Conservation (phyloP, 345 rosid genomes). For the Firmiana major region DNA sequence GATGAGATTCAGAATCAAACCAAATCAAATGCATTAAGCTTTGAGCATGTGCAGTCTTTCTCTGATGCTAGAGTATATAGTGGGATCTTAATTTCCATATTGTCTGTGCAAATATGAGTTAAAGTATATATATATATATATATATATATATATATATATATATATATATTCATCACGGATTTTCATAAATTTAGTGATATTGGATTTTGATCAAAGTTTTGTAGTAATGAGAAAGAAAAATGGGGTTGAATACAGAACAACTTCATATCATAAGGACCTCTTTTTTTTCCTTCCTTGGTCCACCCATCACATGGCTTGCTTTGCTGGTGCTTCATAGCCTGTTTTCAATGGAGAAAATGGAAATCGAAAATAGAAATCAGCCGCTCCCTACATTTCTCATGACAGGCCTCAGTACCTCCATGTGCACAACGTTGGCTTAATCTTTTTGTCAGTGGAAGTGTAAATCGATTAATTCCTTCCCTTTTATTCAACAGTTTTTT, state of each 20-base stretch:
- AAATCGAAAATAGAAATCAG: not conserved
- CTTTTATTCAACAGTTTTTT: not conserved
- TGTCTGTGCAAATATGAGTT: too few relatives aligned
- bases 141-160: too few relatives aligned
- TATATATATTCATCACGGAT: too few relatives aligned
- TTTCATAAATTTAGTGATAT: too few relatives aligned
- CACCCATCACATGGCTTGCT: not conserved
- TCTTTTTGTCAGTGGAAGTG: too few relatives aligned
- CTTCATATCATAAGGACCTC: not conserved
- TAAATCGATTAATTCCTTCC: too few relatives aligned
- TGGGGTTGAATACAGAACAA: too few relatives aligned
- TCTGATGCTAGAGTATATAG: not conserved
- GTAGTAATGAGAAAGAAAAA: too few relatives aligned
- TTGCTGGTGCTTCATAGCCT: not conserved
- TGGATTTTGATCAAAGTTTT: too few relatives aligned
- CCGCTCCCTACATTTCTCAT: not conserved
- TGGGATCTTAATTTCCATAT: not conserved
- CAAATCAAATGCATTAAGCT: not conserved
- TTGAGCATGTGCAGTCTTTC: not conserved
- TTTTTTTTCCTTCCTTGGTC: not conserved
- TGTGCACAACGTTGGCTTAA: not conserved
- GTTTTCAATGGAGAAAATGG: not conserved
- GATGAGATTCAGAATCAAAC: not conserved
- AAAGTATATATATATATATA: too few relatives aligned
- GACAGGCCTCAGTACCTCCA: not conserved